Evolutionary conservation across 495 filamentous ascomycete species (phyloP).

Genomic region (Diplogelasinospora grovesii): DNA sequence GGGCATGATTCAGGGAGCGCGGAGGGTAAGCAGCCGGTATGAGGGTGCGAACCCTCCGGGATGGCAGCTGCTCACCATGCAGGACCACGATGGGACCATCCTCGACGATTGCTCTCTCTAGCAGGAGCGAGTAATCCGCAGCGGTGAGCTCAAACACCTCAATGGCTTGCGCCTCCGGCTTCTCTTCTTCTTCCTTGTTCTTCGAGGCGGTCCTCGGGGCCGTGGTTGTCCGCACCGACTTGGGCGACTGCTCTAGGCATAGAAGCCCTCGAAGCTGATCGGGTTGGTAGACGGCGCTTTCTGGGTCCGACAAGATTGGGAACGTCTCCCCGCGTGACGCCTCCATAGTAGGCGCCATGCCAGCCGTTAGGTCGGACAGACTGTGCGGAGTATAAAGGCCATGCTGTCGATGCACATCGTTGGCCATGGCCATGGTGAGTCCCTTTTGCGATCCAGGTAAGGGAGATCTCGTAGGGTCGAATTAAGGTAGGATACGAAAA

Average conservation of each 20-base stretch:
- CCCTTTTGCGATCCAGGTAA: background rate
- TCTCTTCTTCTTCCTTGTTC: background rate
- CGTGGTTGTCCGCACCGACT: background rate
- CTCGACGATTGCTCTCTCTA: conserved; percentile 1
- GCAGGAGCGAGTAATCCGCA: background rate
- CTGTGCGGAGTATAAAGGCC: background rate
- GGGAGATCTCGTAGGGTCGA: background rate
- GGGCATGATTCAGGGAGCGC: conserved; percentile 1
- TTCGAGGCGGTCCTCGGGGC: background rate
- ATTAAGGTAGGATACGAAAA: too few species aligned
- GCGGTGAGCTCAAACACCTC: conserved; percentile 1
- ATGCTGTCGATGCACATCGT: conserved; percentile 1
- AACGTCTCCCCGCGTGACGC: background rate
- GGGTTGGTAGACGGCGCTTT: conserved; percentile 1
- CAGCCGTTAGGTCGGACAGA: conserved; percentile 3
- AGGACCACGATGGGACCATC: background rate
- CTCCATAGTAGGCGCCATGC: background rate
- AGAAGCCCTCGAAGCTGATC: background rate
- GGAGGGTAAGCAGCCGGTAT: conserved; percentile 1
- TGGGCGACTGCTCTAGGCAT: background rate
- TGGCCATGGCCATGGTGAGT: conserved; percentile 2
- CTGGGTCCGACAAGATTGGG: background rate
- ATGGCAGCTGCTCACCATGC: background rate
- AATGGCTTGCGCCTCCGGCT: background rate
- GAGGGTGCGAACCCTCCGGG: background rate